phyloP scores from a whole-genome alignment of 2,329 filamentous ascomycete species.

The Cladophialophora bantiana region DNA sequence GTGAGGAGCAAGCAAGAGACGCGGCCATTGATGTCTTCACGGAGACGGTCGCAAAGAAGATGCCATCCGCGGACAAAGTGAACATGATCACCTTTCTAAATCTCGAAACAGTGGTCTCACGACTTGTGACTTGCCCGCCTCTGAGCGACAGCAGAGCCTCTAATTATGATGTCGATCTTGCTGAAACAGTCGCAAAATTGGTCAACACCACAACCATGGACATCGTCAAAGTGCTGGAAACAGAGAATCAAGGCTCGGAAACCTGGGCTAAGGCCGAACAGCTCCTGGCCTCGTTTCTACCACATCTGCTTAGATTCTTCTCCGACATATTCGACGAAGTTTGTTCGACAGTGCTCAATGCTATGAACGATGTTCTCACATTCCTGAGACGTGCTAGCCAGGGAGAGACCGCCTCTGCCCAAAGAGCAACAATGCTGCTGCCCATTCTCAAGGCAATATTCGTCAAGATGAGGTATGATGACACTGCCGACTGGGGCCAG shows the following conservation, averaged over 20 bases:
- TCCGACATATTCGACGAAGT: slow-evolving; percentile 98
- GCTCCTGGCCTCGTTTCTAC: slow-evolving; percentile 81
- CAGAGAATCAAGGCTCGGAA: slow-evolving; percentile 64
- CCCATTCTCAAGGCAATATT: slow-evolving; percentile 92
- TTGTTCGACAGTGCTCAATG: slow-evolving; percentile 93
- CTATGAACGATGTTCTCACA: slow-evolving; percentile 87
- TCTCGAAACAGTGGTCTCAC: slow-evolving; percentile 80
- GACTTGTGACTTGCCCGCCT: slow-evolving; percentile 83
- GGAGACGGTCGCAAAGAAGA: slow-evolving; percentile 97
- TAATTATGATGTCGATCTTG: slow-evolving; percentile 93
- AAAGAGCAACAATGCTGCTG: slow-evolving; percentile 82
- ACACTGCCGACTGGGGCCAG: slow-evolving; percentile 89
- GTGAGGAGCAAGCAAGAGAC: slow-evolving; percentile 83
- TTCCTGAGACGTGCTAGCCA: slow-evolving; percentile 81
- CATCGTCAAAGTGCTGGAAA: slow-evolving; percentile 84
- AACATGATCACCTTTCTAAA: slow-evolving; percentile 92
- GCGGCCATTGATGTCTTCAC: slow-evolving; percentile 93
- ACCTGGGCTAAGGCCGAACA: slow-evolving; percentile 78
- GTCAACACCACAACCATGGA: slow-evolving; percentile 90
- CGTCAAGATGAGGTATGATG: slow-evolving; percentile 95
- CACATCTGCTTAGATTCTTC: slow-evolving; percentile 90
- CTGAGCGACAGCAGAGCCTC: slow-evolving; percentile 80
- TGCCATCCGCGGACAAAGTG: slow-evolving; percentile 92
- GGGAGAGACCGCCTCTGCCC: slow-evolving; percentile 68
- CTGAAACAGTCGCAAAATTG: slow-evolving; percentile 92